Base-by-base conservation (phyloP, 2,329 filamentous ascomycete genomes). In the Calonectria honghensis region DNA sequence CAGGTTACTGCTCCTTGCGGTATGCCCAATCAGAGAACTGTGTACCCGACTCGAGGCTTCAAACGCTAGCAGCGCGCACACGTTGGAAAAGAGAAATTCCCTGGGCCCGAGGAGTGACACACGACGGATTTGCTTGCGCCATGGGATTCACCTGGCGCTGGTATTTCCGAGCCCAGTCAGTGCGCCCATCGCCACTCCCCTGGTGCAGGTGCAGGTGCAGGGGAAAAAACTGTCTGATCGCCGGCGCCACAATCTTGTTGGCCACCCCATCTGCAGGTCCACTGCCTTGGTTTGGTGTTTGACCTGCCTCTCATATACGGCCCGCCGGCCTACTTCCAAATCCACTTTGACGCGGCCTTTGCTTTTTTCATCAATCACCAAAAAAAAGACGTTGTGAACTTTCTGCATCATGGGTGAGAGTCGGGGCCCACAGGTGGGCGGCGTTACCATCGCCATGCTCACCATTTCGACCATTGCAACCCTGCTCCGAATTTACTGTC, bases 401-500 rank as follows among this genome's bases (percentile, higher is more conserved):
- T 16, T 63, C 24, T 63, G 57, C 57, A 63, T 11, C 9, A 63
- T 63, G 57, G 37, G 13, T 24, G 57, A 63, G 5, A 63, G 35
- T 24, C 35, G 57, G 24, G 57, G 20, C 24, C 57, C 57, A 24
- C 37, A 63, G 18, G 24, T 63, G 20, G 57, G 20, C n/a, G 57
- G 57, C 57, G 57, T 63, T 6, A 63, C 57, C 4, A 29, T 41
- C 16, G 57, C 57, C 57, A 16, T 63, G 57, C n/a, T 41, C 6
- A 63, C 39, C 37, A 39, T 63, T n/a, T 63, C 57, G 35, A 18
- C 35, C 4, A 41, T 63, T 18, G 24, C 57, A 14, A 63, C 57
- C 3, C 16, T 63, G 35, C 57, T 84, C 6, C 81, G 84, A 18
- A 72, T 82, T 3, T 85, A 85, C 70, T 84, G 82, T n/a, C 82